These are phyloP conservation scores for Trichoderma oligosporum DNA, from an alignment of 2,329 filamentous ascomycete genomes.

Conservation along the genomic window DNA sequence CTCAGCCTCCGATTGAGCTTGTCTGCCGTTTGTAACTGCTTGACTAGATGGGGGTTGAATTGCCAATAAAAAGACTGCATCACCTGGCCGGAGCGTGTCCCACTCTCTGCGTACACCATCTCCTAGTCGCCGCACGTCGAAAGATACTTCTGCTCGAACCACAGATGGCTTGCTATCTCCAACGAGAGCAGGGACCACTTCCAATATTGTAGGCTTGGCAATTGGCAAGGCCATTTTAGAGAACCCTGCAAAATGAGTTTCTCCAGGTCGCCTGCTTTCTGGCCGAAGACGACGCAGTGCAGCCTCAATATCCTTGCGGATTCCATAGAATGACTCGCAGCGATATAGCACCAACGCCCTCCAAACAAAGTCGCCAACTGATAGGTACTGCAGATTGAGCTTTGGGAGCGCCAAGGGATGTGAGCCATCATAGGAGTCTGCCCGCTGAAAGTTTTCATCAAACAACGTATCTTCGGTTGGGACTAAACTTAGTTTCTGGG, in stretches of 20 bases:
- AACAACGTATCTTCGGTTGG: constrained; percentile 83
- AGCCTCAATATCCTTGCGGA: constrained; percentile 85
- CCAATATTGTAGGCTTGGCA: constrained; percentile 77
- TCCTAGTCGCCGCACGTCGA: constrained; percentile 78
- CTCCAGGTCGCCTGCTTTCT: constrained; percentile 58
- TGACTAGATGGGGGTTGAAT: constrained; percentile 58
- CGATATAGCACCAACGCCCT: constrained; percentile 85
- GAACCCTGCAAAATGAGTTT: constrained; percentile 72
- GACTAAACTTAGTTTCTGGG: constrained; percentile 67
- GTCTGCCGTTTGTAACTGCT: constrained; percentile 49
- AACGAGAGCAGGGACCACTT: constrained; percentile 77
- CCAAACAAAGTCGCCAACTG: constrained; percentile 95
- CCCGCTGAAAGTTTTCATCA: constrained; percentile 71
- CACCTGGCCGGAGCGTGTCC: constrained; percentile 81
- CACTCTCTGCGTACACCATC: constrained; percentile 78
- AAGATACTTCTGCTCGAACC: constrained; percentile 78
- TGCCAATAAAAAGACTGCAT: constrained; percentile 82
- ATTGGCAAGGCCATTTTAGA: constrained; percentile 92
- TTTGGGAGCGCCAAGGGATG: constrained; percentile 88
- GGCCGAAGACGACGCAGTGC: constrained; percentile 76
- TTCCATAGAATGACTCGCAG: constrained; percentile 88
- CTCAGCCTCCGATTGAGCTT: constrained; percentile 47
- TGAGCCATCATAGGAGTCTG: constrained; percentile 83
- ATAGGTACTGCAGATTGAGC: constrained; percentile 91
- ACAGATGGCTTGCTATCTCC: constrained; percentile 78